Conservation (phyloP, 176 grass and related monocot genomes). For the Alloteropsis semialata region DNA sequence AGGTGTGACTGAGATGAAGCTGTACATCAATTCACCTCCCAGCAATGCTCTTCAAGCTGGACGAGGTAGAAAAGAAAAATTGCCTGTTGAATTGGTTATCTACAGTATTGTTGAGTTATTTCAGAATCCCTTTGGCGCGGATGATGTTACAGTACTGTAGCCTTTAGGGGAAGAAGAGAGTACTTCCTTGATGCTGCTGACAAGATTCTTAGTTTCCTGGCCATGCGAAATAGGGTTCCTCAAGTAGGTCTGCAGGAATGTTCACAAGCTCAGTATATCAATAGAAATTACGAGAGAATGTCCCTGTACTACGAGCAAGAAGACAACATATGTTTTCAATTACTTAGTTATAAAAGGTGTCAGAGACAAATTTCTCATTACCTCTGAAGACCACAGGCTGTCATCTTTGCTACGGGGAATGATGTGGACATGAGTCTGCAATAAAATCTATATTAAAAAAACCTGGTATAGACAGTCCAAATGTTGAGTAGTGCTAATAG, state of each 20-base stretch:
- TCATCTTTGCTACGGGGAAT: constrained; percentile 74
- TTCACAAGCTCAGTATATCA: constrained; percentile 3
- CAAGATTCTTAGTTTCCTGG: constrained; percentile 56
- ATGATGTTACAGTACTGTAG: constrained; percentile 19
- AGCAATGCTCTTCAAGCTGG: constrained; percentile 20
- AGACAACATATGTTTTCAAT: not conserved
- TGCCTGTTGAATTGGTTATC: not conserved
- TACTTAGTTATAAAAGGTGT: not conserved
- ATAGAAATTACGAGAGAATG: not conserved
- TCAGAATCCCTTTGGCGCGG: constrained; percentile 33
- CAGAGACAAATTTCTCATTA: constrained; percentile 24
- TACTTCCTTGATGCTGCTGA: constrained; percentile 61
- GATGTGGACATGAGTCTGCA: constrained; percentile 90
- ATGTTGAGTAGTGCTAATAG: not conserved
- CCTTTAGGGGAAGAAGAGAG: constrained; percentile 26
- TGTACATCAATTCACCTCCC: constrained; percentile 28
- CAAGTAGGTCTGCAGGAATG: constrained; percentile 52
- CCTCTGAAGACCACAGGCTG: constrained; percentile 73
- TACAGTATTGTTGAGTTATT: constrained; percentile 4
- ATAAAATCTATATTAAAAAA: constrained; percentile 22
- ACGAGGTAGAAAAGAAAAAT: not conserved
- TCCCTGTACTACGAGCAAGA: not conserved
- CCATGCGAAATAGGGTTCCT: constrained; percentile 45
- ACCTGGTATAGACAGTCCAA: not conserved
- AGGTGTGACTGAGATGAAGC: not conserved